Base-by-base conservation (phyloP, 1,284 basidiomycete species). In the Xerocomus nothofagi region DNA sequence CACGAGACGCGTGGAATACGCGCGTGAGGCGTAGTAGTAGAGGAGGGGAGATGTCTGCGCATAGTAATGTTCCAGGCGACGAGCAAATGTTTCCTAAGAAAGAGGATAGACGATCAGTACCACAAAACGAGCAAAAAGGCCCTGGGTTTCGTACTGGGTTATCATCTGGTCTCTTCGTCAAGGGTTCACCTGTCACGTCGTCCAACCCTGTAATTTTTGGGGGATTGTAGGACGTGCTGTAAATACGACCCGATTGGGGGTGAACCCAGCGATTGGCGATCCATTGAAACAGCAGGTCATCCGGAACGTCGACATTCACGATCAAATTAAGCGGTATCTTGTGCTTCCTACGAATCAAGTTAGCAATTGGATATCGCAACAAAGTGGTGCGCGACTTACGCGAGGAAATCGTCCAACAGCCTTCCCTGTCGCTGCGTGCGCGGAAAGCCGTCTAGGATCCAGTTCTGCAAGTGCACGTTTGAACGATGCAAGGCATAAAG, bases 371-470 rank as follows among this genome's bases (percentile, higher is more conserved):
- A 29, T 17, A 20, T 17, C 20, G 8, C 23, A 33, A 14, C 23
- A 7, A 37, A 27, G n/a, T 17, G 39, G 40, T 29, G 47, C 47
- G 39, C 18, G 49, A 63, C 78, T 52, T 59, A 86, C 84, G 75
- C 75, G 40, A 91, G 76, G 66, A 88, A 78, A 3, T 71, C 69
- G 59, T 97, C 91, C 21, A 99, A 76, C 31, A 96, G 73, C 64
- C 87, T 74, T 2, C 91, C 95, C 70, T 99, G 96, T 11, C 82
- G 83, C 6, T 95, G 72, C 1, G 96, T 99, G 39, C 96, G 84
- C 20, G 96, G 96, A 66, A 98, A 98, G 8, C 96, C 96, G 60
- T 99, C 96, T 34, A 98, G 71, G 54, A 98, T 88, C 94, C 94
- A 98, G 65, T 88, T 84, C 81, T 88, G 50, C 33, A 30, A 9